Evolutionary conservation across 257 asterid species (phyloP), one percentile per base, ranked within the genome.

Genomic region (Apocynum venetum): DNA sequence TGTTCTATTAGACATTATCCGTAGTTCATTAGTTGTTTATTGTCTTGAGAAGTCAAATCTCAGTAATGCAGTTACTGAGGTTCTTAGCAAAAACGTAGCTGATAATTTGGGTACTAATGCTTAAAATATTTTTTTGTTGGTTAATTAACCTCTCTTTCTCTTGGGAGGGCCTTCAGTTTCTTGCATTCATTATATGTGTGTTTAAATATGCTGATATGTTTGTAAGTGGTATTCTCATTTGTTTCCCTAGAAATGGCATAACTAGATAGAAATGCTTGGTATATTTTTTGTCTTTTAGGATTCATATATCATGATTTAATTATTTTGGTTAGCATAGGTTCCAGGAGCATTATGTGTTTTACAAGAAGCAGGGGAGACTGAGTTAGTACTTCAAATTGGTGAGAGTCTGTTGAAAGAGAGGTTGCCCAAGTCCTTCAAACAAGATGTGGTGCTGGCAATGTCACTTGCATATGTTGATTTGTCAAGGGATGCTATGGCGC

Each of bases 341-440:
- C 95, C 99, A 31, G 98, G 98, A 81, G 95, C 97, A 31, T 78
- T 96, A 85, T 85, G 96, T 79, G 97, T 90, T 25, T 84, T 96
- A 85, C 99, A 93, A 90, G 99, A 96, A 79, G 86, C 97, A 48
- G 99, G 99, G 79, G 98, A 96, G 83, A 83, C 93, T 6, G 96
- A 93, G 56, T 66, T 96, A 80, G 99, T 90, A 78, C 90, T 96
- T 87, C 92, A 88, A 82, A 90, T 96, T 82, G 98, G 97, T 59
- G 96, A 84, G 80, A 86, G 87, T 82, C 87, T 96, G 91, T 79
- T 96, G 83, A 93, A 88, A 79, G 97, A 96, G 88, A 87, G 96
- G 85, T 82, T 96, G 76, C 96, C 97, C 8, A 96, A 96, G 87
- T 83, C 97, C 55, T 93, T 93, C 84, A 96, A 96, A 86, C 99